Percentiles rank a stretch among this genome's conserved stretches.
Conservation (phyloP, 768 basidiomycete genomes). For the Hypholoma fasciculare region DNA sequence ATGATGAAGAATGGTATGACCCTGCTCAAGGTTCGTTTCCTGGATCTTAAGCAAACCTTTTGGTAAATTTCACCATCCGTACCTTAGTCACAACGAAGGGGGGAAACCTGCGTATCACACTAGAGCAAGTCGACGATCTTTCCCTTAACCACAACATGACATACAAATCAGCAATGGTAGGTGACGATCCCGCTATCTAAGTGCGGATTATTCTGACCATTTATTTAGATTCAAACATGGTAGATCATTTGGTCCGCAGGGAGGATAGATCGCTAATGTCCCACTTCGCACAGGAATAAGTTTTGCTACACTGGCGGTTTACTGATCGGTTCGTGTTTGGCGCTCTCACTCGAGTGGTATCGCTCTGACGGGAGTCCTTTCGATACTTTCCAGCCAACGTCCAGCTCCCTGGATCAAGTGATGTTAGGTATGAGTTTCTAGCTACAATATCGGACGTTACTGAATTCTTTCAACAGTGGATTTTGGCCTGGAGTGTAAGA, state of each 20-base stretch:
- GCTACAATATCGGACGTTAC: neutral
- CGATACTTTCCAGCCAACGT: conserved; percentile 19
- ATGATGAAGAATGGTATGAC: conserved; percentile 81
- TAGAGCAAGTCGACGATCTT: conserved; percentile 45
- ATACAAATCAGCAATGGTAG: conserved; percentile 54
- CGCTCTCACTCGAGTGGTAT: neutral
- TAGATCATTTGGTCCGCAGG: conserved; percentile 9
- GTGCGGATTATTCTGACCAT: neutral
- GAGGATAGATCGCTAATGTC: neutral
- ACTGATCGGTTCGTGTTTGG: conserved; percentile 39
- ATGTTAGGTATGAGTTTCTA: conserved; percentile 18
- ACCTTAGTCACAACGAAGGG: conserved; percentile 57
- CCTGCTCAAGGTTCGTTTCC: conserved; percentile 43
- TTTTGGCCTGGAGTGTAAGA: conserved; percentile 39
- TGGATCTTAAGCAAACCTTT: neutral
- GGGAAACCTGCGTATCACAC: conserved; percentile 74
- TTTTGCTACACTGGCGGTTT: conserved; percentile 84
- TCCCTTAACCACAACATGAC: conserved; percentile 62
- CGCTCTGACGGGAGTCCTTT: neutral
- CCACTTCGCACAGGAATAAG: conserved; percentile 38
- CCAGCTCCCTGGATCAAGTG: conserved; percentile 27
- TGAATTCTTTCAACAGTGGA: conserved; percentile 20
- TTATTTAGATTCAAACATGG: conserved; percentile 31
- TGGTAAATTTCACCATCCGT: neutral
- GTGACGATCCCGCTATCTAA: conserved; percentile 18